phyloP scores from a whole-genome alignment of 1,139 yeast species.

The Sugiyamaella castrensis region DNA sequence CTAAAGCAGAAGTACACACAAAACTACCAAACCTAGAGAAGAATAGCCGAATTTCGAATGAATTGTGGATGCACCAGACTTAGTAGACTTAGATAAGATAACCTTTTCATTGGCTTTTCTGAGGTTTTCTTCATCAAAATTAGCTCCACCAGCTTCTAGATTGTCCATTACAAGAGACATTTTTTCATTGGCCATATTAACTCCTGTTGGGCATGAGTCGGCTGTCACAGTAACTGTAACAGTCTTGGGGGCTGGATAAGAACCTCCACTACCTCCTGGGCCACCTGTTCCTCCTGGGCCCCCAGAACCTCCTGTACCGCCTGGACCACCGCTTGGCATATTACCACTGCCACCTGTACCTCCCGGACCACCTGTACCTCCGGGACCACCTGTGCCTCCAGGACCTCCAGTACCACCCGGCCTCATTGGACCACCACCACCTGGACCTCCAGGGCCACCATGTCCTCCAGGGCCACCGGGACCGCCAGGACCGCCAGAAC shows the following conservation, averaged over 20 bases:
- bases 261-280: slow-evolving; percentile 6
- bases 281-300: slow-evolving; percentile 12
- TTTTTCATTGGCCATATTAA: no score
- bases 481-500: slow-evolving; percentile 21
- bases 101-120: no score
- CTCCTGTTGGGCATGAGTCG: no score
- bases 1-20: slow-evolving; percentile 5
- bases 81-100: neutral
- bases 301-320: slow-evolving; percentile 15
- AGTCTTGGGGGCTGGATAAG: slow-evolving; percentile 15
- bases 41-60: slow-evolving; percentile 2
- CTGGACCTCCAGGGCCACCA: slow-evolving; percentile 20
- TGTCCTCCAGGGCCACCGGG: slow-evolving; percentile 15
- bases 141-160: no score
- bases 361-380: slow-evolving; percentile 14
- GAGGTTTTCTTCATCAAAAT: no score
- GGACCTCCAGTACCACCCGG: slow-evolving; percentile 11
- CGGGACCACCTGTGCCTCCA: slow-evolving; percentile 12
- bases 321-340: slow-evolving; percentile 8
- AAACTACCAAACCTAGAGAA: slow-evolving; percentile 5
- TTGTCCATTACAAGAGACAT: no score
- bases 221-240: no score
- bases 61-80: slow-evolving; percentile 7
- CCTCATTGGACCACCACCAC: slow-evolving; percentile 19
- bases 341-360: slow-evolving; percentile 12